These are phyloP conservation scores for Rhizopogon vinicolor DNA, from an alignment of 768 basidiomycete species.

Conservation along the genomic window DNA sequence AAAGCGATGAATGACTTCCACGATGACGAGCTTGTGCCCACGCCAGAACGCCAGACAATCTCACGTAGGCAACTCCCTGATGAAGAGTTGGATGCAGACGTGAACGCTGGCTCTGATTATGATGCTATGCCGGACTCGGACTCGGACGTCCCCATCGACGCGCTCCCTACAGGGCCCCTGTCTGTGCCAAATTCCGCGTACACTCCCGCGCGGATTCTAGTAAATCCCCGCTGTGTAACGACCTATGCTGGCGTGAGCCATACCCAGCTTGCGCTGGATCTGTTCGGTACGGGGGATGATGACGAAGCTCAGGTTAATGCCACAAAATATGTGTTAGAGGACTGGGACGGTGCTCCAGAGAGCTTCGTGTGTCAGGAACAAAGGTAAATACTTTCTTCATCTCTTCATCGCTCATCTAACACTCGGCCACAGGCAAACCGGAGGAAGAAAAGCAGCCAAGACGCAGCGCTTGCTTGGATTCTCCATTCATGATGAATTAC, in stretches of 20 bases:
- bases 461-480: conserved; percentile 82
- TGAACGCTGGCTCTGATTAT: conserved; percentile 82
- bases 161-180: conserved; percentile 32
- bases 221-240: conserved; percentile 95
- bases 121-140: conserved; percentile 74
- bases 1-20: conserved; percentile 75
- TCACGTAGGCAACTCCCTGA: conserved; percentile 26
- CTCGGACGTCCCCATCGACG: conserved; percentile 36
- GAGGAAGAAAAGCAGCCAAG: conserved; percentile 85
- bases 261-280: conserved; percentile 89
- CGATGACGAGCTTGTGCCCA: conserved; percentile 35
- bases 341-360: conserved; percentile 96
- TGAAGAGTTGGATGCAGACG: conserved; percentile 54
- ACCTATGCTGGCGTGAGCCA: conserved; percentile 98
- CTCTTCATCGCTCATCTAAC: background rate
- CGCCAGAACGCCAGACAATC: conserved; percentile 23
- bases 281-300: conserved; percentile 79
- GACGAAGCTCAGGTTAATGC: conserved; percentile 44
- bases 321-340: conserved; percentile 79
- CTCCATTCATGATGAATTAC: conserved; percentile 73
- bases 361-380: conserved; percentile 98
- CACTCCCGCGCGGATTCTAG: conserved; percentile 83
- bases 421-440: conserved; percentile 57
- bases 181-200: conserved; percentile 87
- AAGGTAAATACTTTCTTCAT: conserved; percentile 39